Evolutionary conservation across 768 basidiomycete genomes (phyloP), one percentile per base, ranked within the genome.

Genomic region (Mycena venus): DNA sequence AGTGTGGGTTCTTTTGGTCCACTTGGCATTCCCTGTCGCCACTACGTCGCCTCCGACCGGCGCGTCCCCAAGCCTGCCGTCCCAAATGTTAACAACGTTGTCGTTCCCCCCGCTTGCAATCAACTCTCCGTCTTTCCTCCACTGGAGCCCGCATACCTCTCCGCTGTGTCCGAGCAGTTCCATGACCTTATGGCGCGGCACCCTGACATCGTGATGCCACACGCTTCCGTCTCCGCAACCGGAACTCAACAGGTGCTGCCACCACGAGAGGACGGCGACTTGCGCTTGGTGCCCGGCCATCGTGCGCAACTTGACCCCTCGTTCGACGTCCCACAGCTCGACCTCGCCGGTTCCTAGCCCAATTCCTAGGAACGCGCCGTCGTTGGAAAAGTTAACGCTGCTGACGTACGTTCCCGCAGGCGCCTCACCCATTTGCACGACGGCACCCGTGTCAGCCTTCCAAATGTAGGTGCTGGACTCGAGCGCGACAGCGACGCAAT

Each of bases 81-180:
- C 98, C 98, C 98, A 99, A 61, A 98, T 94, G 79, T 98, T 98
- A 66, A 99, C 97, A 23, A 98, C 96, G 75, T 99, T 99, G 83
- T 99, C 98, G 80, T 99, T 98, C 0, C 97, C 98, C 2, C 98
- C 98, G 76, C 95, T 96, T 0, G 98, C 98, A 27, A 99, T 88
- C 23, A 98, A 86, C 82, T 96, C 94, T 0, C 97, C 96, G 77
- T 97, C 97, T 2, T 87, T 80, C 56, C 97, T 88, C 97, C 97
- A 99, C 70, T 92, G 93, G 64, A 99, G 80, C 3, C 97, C 96
- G 80, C 97, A 99, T 15, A 98, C 95, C 82, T 99, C 98, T 0
- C 95, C 96, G 0, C 91, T 92, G 79, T 99, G 98, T 0, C 97
- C 97, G 2, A 93, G 84, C 25, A 99, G 86, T 76, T 98, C 96